Evolutionary conservation across 257 asterid species (phyloP).

Genomic region (Eustoma russellianum): DNA sequence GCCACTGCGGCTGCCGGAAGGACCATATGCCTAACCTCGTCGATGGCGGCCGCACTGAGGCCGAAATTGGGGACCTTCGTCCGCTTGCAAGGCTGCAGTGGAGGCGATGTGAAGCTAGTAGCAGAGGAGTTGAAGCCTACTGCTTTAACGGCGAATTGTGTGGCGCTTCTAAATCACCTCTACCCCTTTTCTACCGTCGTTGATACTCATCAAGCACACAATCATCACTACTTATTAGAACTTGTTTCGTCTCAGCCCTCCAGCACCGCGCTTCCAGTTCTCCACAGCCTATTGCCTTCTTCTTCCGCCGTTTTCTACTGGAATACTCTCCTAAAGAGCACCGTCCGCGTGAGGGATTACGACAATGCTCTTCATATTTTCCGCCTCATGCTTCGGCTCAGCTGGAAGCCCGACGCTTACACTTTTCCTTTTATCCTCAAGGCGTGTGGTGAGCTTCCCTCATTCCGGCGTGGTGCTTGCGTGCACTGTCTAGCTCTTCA

Average conservation of each 20-base stretch:
- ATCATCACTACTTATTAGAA: slow-evolving; percentile 7
- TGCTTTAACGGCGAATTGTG: slow-evolving; percentile 52
- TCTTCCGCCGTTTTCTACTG: slow-evolving; percentile 44
- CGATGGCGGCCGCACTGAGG: slow-evolving; percentile 34
- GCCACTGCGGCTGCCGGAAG: slow-evolving; percentile 58
- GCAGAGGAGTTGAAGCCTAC: slow-evolving; percentile 72
- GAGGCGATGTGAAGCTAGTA: slow-evolving; percentile 50
- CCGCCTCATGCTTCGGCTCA: slow-evolving; percentile 52
- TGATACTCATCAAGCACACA: background rate
- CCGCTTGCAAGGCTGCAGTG: slow-evolving; percentile 69
- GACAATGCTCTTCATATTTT: slow-evolving; percentile 38
- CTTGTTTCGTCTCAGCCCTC: slow-evolving; percentile 9
- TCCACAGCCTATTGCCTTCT: slow-evolving; percentile 32
- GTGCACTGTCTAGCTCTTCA: slow-evolving; percentile 42
- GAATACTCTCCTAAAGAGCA: slow-evolving; percentile 61
- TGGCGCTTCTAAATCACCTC: slow-evolving; percentile 23
- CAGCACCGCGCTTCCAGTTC: slow-evolving; percentile 24
- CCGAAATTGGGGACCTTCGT: slow-evolving; percentile 51
- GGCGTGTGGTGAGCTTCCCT: slow-evolving; percentile 46
- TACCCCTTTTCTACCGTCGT: background rate
- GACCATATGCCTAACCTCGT: slow-evolving; percentile 41
- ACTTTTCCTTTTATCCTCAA: slow-evolving; percentile 68
- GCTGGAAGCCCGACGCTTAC: slow-evolving; percentile 60
- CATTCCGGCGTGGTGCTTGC: slow-evolving; percentile 31
- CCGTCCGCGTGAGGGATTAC: slow-evolving; percentile 18